phyloP scores from a whole-genome alignment of 2,329 filamentous ascomycete genomes.

The Fusarium pseudograminearum region DNA sequence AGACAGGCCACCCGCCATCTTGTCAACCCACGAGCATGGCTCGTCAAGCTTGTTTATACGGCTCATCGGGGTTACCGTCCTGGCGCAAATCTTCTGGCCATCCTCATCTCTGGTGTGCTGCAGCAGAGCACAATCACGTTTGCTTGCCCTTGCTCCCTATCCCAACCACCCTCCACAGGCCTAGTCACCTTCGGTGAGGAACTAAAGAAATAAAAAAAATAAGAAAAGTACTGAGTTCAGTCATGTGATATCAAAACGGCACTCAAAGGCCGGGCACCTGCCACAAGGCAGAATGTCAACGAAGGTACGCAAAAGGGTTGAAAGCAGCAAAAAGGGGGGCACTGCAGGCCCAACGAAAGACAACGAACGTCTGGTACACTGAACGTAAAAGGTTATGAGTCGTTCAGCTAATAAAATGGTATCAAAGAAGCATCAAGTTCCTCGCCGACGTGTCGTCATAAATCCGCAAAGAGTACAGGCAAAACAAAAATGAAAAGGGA shows the following conservation, averaged over 20 bases:
- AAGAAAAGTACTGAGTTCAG: slow-evolving; percentile 43
- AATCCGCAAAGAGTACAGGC: slow-evolving; percentile 34
- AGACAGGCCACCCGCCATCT: slow-evolving; percentile 14
- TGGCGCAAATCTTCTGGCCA: slow-evolving; percentile 27
- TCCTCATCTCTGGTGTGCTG: slow-evolving; percentile 10
- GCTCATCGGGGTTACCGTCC: slow-evolving; percentile 5
- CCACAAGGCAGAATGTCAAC: slow-evolving; percentile 23
- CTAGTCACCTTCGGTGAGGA: slow-evolving; percentile 36
- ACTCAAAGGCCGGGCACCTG: slow-evolving; percentile 26
- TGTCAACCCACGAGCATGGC: slow-evolving; percentile 3
- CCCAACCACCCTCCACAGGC: slow-evolving; percentile 35
- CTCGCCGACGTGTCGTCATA: slow-evolving; percentile 45
- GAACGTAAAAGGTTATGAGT: slow-evolving; percentile 41
- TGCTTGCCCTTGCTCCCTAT: slow-evolving; percentile 7
- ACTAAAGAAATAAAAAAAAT: slow-evolving; percentile 30
- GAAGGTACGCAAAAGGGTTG: slow-evolving; percentile 33
- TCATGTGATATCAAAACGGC: slow-evolving; percentile 42
- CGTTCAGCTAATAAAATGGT: slow-evolving; percentile 49
- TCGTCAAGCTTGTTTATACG: slow-evolving; percentile 10
- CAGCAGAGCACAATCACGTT: background rate
- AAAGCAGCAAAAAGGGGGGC: slow-evolving; percentile 23
- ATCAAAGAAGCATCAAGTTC: slow-evolving; percentile 47
- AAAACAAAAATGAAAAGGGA: slow-evolving; percentile 7
- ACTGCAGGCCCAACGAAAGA: slow-evolving; percentile 32
- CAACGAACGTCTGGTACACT: slow-evolving; percentile 45